Evolutionary conservation across 805 yeast genomes (phyloP).

Genomic region (Zygosaccharomyces kombuchaensis): DNA sequence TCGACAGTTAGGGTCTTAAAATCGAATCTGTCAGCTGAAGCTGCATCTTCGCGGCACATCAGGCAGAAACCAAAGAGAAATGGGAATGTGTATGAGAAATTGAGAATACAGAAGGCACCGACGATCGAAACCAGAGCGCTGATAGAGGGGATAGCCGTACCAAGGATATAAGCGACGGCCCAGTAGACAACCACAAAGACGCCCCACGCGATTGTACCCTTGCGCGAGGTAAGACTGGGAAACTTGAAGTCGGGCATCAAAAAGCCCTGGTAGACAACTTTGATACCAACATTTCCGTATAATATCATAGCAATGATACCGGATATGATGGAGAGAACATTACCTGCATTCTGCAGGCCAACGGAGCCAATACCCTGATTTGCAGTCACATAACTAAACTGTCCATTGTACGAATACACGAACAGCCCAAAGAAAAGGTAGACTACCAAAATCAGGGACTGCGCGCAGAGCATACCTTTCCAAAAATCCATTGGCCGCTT

Average conservation of each 20-base stretch:
- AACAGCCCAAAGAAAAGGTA: conserved; percentile 43
- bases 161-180: conserved; percentile 42
- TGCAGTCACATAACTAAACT: conserved; percentile 42
- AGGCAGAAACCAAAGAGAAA: conserved; percentile 21
- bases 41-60: conserved; percentile 28
- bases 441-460: conserved; percentile 37
- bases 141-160: conserved; percentile 44
- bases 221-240: conserved; percentile 34
- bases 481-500: conserved; percentile 45
- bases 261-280: conserved; percentile 42
- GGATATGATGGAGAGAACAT: conserved; percentile 37
- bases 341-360: conserved; percentile 37
- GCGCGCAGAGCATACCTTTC: conserved; percentile 44
- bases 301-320: conserved; percentile 44
- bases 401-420: conserved; percentile 44
- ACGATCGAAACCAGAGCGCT: conserved; percentile 37
- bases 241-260: conserved; percentile 32
- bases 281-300: conserved; percentile 45
- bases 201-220: conserved; percentile 39
- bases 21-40: conserved; percentile 35
- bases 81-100: conserved; percentile 46
- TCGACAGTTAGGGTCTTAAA: conserved; percentile 11
- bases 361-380: conserved; percentile 40
- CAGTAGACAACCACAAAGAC: conserved; percentile 39
- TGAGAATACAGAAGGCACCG: conserved; percentile 43